Base-by-base conservation (phyloP, 75 land plant species). In the Pinus taeda region DNA sequence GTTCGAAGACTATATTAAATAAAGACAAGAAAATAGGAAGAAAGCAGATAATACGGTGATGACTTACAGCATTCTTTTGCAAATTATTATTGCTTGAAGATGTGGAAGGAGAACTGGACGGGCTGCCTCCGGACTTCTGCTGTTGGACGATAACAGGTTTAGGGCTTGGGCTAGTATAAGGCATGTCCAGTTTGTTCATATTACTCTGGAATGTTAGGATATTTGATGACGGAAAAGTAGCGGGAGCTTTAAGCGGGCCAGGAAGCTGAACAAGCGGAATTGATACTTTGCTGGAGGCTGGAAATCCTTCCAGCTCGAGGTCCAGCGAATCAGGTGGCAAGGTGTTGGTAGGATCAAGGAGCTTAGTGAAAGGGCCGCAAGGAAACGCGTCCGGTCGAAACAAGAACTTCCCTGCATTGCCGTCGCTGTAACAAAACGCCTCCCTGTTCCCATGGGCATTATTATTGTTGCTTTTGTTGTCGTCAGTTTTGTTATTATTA, bases 361-460 rank as follows among this genome's bases (percentile, higher is more conserved):
- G 74, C 59, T 59, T 73, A 15, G 74, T 73, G 55, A 73, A 73
- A 24, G 74, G 55, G 57, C 74, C 74, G 11, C 74, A 73, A 57
- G 74, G 20, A 57, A 73, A 73, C 22, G 74, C 11, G 0, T 73
- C 59, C 13, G 58, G 36, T 21, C 53, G 4, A 42, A 70, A 37
- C 39, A 14, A 33, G 5, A 60, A 11, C 55, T 49, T 49, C 55
- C 55, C 55, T 49, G 11, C 55, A 49, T 11, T 49, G 55, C 55
- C 55, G 2, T 49, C 55, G 12, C 55, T 11, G 12, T 49, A 49
- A 11, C 55, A 9, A 49, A 49, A 49, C 55, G 55, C 55, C 9
- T 49, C 55, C 55, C 55, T 49, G 55, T 49, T 49, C 55, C 55
- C 55, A 49, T 12, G 13, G 12, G 55, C 55, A 49, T 11, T 49